Base-by-base conservation (phyloP, 495 filamentous ascomycete species). In the Neurospora cerealis region DNA sequence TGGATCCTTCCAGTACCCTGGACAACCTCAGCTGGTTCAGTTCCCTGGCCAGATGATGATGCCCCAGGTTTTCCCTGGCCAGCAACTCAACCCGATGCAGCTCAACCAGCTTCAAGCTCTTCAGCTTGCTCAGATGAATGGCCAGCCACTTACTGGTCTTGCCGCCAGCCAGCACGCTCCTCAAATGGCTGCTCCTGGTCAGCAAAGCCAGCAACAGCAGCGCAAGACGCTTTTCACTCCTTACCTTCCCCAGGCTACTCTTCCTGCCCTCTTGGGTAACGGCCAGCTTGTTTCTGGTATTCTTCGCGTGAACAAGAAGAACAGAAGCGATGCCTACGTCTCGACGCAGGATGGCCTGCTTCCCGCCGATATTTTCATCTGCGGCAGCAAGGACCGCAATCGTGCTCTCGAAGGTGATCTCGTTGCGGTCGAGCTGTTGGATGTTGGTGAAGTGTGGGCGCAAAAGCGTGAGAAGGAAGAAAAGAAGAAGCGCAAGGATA, bases 401-500 rank as follows among this genome's bases (percentile, higher is more conserved):
- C 91, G 96, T 78, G 96, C 96, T 39, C 86, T 99, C 36, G 96
- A 98, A 83, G 96, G 96, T 73, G 96, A 99, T 80, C 88, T 95
- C 71, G 96, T 99, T 71, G 96, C 96, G 39, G 90, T 99, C 71
- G 96, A 99, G 81, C 91, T 99, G 24, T 91, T 99, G 37, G 96
- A 99, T 80, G 96, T 99, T 3, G 96, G 98, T 80, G 96, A 99
- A 79, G 96, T 99, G 11, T 99, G 96, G 96, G 89, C 91, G 19
- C 96, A 99, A 84, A 99, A 99, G 86, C 92, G 93, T 32, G 96
- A 99, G 81, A 99, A 99, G 80, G 96, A 99, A 81, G 96, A 99
- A 78, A 99, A 99, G 87, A 99, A 99, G 90, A 98, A 98, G 86
- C 92, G 96, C 80, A 99, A 99, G 86, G 96, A 99, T 78, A 96